Conservation (phyloP, 2,329 filamentous ascomycete species). For the Cryoendolithus antarcticus region DNA sequence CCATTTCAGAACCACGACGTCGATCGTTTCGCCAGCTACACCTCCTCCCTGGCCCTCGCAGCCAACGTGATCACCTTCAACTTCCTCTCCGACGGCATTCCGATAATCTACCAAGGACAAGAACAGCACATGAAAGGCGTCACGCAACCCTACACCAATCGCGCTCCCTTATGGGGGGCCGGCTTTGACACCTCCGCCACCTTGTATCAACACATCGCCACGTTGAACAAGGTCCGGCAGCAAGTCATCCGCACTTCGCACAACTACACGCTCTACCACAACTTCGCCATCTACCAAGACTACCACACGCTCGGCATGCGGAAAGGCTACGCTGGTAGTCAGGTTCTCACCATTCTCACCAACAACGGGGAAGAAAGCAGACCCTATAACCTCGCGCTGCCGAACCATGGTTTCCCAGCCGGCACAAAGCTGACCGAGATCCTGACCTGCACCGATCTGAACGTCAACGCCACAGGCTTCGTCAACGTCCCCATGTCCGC, state of each 20-base stretch:
- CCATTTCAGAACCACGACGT: conserved; percentile 27
- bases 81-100: conserved; percentile 30
- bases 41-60: conserved; percentile 23
- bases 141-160: conserved; percentile 20
- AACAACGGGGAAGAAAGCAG: conserved; percentile 27
- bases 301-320: conserved; percentile 32
- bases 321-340: conserved; percentile 27
- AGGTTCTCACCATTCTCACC: conserved; percentile 33
- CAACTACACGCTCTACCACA: conserved; percentile 31
- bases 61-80: conserved; percentile 28
- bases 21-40: conserved; percentile 26
- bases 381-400: conserved; percentile 23
- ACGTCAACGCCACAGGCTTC: conserved; percentile 14
- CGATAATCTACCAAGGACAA: conserved; percentile 31
- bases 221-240: conserved; percentile 32
- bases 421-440: conserved; percentile 22
- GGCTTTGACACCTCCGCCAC: conserved; percentile 27
- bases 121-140: conserved; percentile 29
- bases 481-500: conserved; percentile 22
- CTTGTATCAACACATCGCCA: conserved; percentile 29
- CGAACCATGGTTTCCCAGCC: conserved; percentile 17
- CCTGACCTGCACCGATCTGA: conserved; percentile 21
- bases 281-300: conserved; percentile 33
- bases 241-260: conserved; percentile 27
- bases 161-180: conserved; percentile 27